Conservation (phyloP, 2,329 filamentous ascomycete genomes). For the Trichoderma atrobrunneum region DNA sequence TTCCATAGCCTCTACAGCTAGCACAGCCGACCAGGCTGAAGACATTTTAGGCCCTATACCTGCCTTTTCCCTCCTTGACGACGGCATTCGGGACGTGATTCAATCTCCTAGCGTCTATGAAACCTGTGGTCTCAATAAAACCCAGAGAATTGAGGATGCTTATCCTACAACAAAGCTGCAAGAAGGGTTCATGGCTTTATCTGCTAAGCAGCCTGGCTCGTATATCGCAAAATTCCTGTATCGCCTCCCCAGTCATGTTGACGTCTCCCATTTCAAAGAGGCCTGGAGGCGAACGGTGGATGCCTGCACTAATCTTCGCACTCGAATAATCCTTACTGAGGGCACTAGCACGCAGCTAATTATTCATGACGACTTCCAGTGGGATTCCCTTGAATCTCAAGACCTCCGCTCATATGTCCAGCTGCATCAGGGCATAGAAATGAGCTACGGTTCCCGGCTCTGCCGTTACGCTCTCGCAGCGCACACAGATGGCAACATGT, state of each 20-base stretch:
- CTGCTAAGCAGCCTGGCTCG: slow-evolving; percentile 30
- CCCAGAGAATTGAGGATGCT: slow-evolving; percentile 21
- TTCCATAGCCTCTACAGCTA: neutral
- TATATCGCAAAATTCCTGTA: slow-evolving; percentile 34
- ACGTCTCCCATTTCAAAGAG: slow-evolving; percentile 23
- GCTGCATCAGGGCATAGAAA: neutral
- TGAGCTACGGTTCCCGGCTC: slow-evolving; percentile 1
- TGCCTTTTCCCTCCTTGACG: neutral
- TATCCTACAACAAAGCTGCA: slow-evolving; percentile 25
- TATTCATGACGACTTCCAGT: slow-evolving; percentile 14
- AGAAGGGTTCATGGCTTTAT: slow-evolving; percentile 29
- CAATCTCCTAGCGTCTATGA: neutral
- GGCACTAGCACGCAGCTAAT: slow-evolving; percentile 17
- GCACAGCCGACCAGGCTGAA: neutral
- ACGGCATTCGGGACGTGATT: neutral
- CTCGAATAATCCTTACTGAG: slow-evolving; percentile 21
- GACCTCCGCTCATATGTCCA: neutral
- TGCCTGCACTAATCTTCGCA: slow-evolving; percentile 22
- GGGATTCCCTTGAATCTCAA: neutral
- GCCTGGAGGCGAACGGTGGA: slow-evolving; percentile 22
- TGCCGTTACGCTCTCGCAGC: neutral
- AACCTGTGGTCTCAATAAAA: neutral
- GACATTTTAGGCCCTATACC: neutral
- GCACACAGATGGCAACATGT: neutral
- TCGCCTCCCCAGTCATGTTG: slow-evolving; percentile 22